These are phyloP conservation scores for Achaetomiella virescens DNA, from an alignment of 495 filamentous ascomycete genomes.

Conservation along the genomic window DNA sequence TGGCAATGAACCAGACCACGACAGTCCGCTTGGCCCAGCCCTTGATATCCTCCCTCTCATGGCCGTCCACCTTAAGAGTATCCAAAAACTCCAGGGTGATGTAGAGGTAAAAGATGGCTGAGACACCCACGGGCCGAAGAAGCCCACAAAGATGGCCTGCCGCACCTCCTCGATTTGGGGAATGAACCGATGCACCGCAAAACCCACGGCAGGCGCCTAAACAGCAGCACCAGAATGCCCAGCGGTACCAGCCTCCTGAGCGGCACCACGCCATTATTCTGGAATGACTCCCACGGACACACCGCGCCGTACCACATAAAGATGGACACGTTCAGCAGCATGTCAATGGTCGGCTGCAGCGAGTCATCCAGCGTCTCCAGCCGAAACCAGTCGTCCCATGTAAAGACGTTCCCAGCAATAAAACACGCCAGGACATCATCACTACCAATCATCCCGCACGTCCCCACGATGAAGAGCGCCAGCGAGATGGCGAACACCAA, in stretches of 20 bases:
- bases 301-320: constrained; percentile 92
- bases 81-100: constrained; percentile 64
- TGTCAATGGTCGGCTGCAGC: constrained; percentile 85
- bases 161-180: constrained; percentile 68
- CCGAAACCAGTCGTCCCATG: constrained; percentile 90
- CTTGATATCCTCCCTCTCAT: constrained; percentile 59
- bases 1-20: constrained; percentile 79
- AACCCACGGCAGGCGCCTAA: constrained; percentile 76
- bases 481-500: constrained; percentile 57
- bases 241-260: constrained; percentile 71
- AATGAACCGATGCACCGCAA: constrained; percentile 67
- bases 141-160: constrained; percentile 80
- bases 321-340: constrained; percentile 67
- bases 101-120: constrained; percentile 85
- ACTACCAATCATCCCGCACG: constrained; percentile 81
- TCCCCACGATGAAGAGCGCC: constrained; percentile 76
- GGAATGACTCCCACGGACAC: constrained; percentile 72
- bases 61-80: constrained; percentile 49
- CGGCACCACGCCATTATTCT: constrained; percentile 62
- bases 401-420: constrained; percentile 86
- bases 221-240: constrained; percentile 71
- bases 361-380: constrained; percentile 82
- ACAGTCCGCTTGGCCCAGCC: constrained; percentile 58
- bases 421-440: constrained; percentile 94
- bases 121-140: constrained; percentile 97